Evolutionary conservation across 2,329 filamentous ascomycete species (phyloP).

Genomic region (Coniochaeta ligniaria): DNA sequence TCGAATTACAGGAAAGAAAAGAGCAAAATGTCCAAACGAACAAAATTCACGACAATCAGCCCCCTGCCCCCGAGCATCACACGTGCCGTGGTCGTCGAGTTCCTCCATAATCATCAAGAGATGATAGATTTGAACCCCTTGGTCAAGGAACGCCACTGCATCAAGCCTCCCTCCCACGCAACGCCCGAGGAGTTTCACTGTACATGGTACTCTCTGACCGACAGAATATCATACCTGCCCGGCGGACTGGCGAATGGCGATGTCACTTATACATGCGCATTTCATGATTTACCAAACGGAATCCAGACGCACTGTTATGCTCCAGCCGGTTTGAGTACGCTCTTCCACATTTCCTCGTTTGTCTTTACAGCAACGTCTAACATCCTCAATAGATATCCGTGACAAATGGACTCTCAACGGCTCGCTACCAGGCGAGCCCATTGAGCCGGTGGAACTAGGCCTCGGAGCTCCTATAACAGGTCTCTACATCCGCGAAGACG

Average conservation of each 20-base stretch:
- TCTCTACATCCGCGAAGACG: slow-evolving; percentile 78
- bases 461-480: slow-evolving; percentile 59
- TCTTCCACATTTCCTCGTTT: not conserved
- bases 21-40: slow-evolving; percentile 58
- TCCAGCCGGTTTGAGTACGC: slow-evolving; percentile 57
- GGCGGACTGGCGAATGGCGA: slow-evolving; percentile 57
- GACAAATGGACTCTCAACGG: slow-evolving; percentile 74
- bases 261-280: slow-evolving; percentile 73
- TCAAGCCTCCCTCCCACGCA: slow-evolving; percentile 59
- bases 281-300: slow-evolving; percentile 65
- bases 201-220: slow-evolving; percentile 73
- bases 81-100: slow-evolving; percentile 63
- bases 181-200: slow-evolving; percentile 64
- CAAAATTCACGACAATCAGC: slow-evolving; percentile 70
- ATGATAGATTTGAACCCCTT: slow-evolving; percentile 89
- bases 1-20: not conserved
- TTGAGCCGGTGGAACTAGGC: slow-evolving; percentile 58
- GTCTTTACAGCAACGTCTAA: not conserved
- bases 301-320: slow-evolving; percentile 80
- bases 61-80: slow-evolving; percentile 64
- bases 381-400: slow-evolving; percentile 38
- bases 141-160: slow-evolving; percentile 63
- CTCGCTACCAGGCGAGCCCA: slow-evolving; percentile 61
- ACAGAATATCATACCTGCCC: slow-evolving; percentile 69
- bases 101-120: slow-evolving; percentile 68